Base-by-base conservation (phyloP, 2,329 filamentous ascomycete species). In the Cryphonectria naterciae region DNA sequence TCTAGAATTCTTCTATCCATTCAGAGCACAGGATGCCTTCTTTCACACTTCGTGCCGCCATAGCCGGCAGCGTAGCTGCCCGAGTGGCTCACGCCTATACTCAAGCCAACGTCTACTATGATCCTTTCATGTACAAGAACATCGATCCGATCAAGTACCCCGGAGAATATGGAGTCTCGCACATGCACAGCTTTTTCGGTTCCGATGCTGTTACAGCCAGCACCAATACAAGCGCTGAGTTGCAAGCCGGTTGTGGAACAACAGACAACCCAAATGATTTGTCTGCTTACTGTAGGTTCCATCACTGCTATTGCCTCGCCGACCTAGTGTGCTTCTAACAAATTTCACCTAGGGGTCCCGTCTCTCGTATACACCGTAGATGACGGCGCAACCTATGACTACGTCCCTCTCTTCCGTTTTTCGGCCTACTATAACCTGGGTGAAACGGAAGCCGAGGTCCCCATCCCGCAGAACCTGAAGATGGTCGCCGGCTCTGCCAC, bases 401-500 rank as follows among this genome's bases (percentile, higher is more conserved):
- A 75, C 17, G 73, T 72, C n/a, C 73, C 73, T 1, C 25, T 74
- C 2, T 68, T 67, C 58, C 74, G 74, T 32, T 75, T 75, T 65
- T 71, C 69, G 10, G 74, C 74, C 28, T 75, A 75, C 69, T 75
- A 75, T 65, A 74, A 74, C 68, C 73, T 75, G 37, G 72, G 72
- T 62, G 74, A 73, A 66, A 68, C 73, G 7, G 69, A 69, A 0
- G 74, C 74, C 41, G 74, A 75, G 68, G 71, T 75, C 13, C 46
- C 74, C 32, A 75, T 75, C 52, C 74, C 74, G 6, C 74, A 75
- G 32, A 60, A 75, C 68, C 65, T 74, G 28, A 71, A 71, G 65
- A 74, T 74, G 71, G 81, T 85, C 37, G 84, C 81, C 19, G 77
- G 79, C 67, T 75, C 77, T 32, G 82, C 85, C 6, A 75, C 76